phyloP scores from a whole-genome alignment of 2,329 filamentous ascomycete species.

The Botrytis medusae region DNA sequence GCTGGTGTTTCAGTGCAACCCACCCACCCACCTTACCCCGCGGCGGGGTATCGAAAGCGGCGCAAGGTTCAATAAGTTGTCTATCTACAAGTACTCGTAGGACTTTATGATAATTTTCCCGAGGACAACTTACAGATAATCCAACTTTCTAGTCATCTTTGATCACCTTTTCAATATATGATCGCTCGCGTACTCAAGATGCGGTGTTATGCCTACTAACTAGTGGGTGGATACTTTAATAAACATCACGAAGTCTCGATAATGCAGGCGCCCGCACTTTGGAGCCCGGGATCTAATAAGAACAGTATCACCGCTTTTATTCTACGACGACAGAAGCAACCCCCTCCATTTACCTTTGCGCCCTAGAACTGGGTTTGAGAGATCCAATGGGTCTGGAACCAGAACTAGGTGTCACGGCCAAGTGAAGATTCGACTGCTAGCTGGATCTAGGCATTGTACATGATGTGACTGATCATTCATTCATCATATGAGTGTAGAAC shows the following conservation, averaged over 20 bases:
- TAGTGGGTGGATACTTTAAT: not conserved
- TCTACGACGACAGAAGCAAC: not conserved
- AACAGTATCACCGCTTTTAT: not conserved
- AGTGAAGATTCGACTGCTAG: not conserved
- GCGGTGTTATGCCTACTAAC: not conserved
- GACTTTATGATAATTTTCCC: not conserved
- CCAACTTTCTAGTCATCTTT: not conserved
- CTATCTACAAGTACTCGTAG: not conserved
- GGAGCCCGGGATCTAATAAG: not conserved
- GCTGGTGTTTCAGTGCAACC: not conserved
- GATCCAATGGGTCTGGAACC: not conserved
- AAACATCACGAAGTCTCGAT: not conserved
- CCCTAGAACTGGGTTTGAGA: not conserved
- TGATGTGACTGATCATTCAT: not conserved
- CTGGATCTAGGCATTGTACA: not conserved
- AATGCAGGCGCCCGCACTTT: not conserved
- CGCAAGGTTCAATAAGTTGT: not conserved
- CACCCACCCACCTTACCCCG: conserved; percentile 1
- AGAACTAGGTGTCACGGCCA: not conserved
- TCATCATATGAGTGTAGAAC: not conserved
- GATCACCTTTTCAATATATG: not conserved
- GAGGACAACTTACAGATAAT: not conserved
- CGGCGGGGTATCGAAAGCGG: not conserved
- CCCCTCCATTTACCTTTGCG: not conserved
- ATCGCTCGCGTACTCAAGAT: too few species aligned